Conservation (phyloP, 306 rosid genomes). For the Cucurbita argyrosperma region DNA sequence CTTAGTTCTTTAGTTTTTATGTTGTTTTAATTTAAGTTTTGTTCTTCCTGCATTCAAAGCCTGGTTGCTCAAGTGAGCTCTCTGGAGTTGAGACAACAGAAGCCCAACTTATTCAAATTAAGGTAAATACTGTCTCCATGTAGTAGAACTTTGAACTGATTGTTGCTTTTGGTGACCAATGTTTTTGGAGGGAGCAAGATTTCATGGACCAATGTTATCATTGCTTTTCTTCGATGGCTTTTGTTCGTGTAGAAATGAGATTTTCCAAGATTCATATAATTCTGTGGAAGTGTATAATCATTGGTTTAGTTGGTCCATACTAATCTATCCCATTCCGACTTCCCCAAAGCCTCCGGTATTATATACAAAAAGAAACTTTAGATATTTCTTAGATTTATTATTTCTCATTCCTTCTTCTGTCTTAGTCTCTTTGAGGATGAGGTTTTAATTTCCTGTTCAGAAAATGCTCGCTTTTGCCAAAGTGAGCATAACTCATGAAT, state of each 20-base stretch:
- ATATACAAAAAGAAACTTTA: no score
- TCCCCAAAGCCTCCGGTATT: no score
- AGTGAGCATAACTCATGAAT: no score
- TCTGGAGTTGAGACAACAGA: conserved; percentile 43
- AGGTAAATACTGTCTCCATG: conserved; percentile 33
- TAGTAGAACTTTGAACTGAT: background rate
- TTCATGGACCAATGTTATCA: background rate
- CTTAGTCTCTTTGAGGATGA: background rate
- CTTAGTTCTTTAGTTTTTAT: background rate
- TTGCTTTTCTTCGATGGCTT: background rate
- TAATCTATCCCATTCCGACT: no score
- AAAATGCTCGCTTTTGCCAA: background rate
- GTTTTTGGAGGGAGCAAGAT: background rate
- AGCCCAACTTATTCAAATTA: conserved; percentile 82
- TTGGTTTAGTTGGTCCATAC: no score
- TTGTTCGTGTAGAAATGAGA: background rate
- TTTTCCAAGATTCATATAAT: background rate
- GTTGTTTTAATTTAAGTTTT: conserved; percentile 5
- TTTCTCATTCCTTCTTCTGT: background rate
- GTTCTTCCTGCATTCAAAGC: conserved; percentile 36
- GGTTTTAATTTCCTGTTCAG: background rate
- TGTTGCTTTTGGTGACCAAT: background rate
- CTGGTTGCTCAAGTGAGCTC: conserved; percentile 97
- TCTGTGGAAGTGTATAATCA: background rate
- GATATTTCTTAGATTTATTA: no score